phyloP scores from a whole-genome alignment of 2,329 filamentous ascomycete genomes.

The Dactylonectria macrodidyma region DNA sequence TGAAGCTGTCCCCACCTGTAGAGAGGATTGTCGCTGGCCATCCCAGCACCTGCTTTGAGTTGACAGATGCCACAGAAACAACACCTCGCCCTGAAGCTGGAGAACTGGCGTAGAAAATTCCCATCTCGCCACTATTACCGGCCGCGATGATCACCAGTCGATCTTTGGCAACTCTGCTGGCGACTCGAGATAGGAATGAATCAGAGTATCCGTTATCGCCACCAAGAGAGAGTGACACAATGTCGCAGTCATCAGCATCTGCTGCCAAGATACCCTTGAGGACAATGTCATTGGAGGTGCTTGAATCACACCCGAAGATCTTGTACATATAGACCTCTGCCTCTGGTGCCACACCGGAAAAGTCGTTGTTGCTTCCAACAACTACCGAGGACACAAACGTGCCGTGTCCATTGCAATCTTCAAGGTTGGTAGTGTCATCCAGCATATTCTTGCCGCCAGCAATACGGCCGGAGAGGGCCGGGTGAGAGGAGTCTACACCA shows the following conservation, averaged over 20 bases:
- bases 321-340: slow-evolving; percentile 46
- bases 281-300: slow-evolving; percentile 39
- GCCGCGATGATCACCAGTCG: slow-evolving; percentile 33
- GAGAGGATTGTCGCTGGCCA: slow-evolving; percentile 36
- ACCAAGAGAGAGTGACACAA: slow-evolving; percentile 38
- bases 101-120: slow-evolving; percentile 32
- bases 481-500: slow-evolving; percentile 34
- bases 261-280: slow-evolving; percentile 42
- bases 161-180: slow-evolving; percentile 24
- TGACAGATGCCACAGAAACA: slow-evolving; percentile 33
- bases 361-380: slow-evolving; percentile 29
- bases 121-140: slow-evolving; percentile 31
- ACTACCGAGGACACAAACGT: slow-evolving; percentile 38
- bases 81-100: slow-evolving; percentile 31
- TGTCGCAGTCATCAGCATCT: slow-evolving; percentile 42
- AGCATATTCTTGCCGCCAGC: slow-evolving; percentile 39
- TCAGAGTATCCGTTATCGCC: slow-evolving; percentile 34
- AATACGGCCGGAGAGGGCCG: slow-evolving; percentile 33
- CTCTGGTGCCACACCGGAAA: slow-evolving; percentile 40
- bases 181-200: slow-evolving; percentile 26
- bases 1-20: slow-evolving; percentile 23
- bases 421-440: slow-evolving; percentile 29
- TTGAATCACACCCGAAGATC: slow-evolving; percentile 39
- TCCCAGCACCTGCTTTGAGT: slow-evolving; percentile 30
- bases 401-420: slow-evolving; percentile 41